Evolutionary conservation across 2,329 filamentous ascomycete genomes (phyloP), one percentile per base, ranked within the genome.

Genomic region (Magnaporthiopsis rhizophila): DNA sequence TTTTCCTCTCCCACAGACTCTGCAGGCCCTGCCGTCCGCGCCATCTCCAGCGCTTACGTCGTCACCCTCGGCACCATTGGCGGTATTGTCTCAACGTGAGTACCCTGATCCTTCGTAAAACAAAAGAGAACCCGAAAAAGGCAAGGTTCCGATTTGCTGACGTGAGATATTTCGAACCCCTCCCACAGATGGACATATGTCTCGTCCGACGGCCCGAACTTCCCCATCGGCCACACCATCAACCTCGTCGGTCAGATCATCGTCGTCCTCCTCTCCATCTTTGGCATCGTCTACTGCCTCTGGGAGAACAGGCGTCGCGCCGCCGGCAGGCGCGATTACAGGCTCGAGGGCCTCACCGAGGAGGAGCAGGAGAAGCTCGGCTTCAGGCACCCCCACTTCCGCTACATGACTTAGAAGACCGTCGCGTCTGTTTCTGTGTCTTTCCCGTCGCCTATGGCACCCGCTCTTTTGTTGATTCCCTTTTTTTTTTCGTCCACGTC

Each of bases 51-150:
- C 28, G 83, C 77, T 3, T 86, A 83, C 66, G 80, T 86, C 53
- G 80, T 83, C 13, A 78, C 76, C 0, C 69, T 87, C 2, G 84
- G 84, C 13, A 86, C 82, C 0, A 75, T 82, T 13, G 84, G 84
- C 56, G 83, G 83, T 32, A 82, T 87, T 57, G 73, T 86, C 3
- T 81, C 84, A 38, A 84, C 82, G 72, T 83, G 73, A 72, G 77
- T 73, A 11, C 34, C 34, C 34, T 2, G 8, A 2, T 12, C 8
- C 21, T 8, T 5, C 8, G n/a, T 58, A 3, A 18, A 26, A 26
- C 60, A 12, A 13, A 7, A 59, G 9, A 36, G 8, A 36, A 36
- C 3, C 57, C 11, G 11, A 58, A 26, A 24, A 58, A 58, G n/a
- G 28, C 30, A 30, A 12, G 7, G 13, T 5, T 24, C 8, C n/a